Base-by-base conservation (phyloP, 1,284 basidiomycete genomes). In the Microbotryum violaceum region DNA sequence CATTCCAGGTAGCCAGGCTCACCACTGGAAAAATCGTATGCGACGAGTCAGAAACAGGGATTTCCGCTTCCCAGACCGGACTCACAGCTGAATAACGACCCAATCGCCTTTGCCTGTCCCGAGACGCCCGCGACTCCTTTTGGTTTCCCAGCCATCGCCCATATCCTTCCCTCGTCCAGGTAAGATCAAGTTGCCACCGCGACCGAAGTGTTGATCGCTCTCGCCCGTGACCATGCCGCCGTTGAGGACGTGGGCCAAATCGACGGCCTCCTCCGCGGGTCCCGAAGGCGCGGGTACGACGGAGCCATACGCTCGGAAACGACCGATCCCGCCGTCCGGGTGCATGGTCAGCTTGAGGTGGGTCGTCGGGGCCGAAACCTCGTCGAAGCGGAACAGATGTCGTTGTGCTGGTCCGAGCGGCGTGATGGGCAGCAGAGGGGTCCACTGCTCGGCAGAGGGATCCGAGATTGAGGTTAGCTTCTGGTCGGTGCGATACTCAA, bases 61-160 rank as follows among this genome's bases (percentile, higher is more conserved):
- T 58, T 25, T 65, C 59, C 56, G 71, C 67, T 50, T 63, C 72
- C 42, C 61, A 20, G n/a, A 60, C 55, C 45, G 31, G 44, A 78
- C 86, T 76, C 73, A 91, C 87, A 98, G 79, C 77, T 86, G 87
- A 67, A 96, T 85, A 60, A 97, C 82, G 4, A 84, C 87, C 89
- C 90, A 97, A 71, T 98, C 93, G 61, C 85, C 88, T 72, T 96
- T 86, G 54, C 85, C 85, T 58, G 82, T 80, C 49, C 79, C 67
- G 2, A 67, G 33, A 47, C 68, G 20, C 2, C 66, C 79, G 56
- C 94, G 81, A 70, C 87, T 92, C 60, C 96, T 83, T 74, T 89
- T 90, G 1, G 94, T 97, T 77, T 98, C 94, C 96, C 94, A 98
- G 7, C 96, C 94, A 74, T 97, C 93, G 20, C 91, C 86, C 92